Percentiles rank a stretch among this genome's conserved stretches.
These are phyloP conservation scores for Chrysosporium keratinophilum DNA, from an alignment of 2,329 filamentous ascomycete genomes.

Conservation along the genomic window DNA sequence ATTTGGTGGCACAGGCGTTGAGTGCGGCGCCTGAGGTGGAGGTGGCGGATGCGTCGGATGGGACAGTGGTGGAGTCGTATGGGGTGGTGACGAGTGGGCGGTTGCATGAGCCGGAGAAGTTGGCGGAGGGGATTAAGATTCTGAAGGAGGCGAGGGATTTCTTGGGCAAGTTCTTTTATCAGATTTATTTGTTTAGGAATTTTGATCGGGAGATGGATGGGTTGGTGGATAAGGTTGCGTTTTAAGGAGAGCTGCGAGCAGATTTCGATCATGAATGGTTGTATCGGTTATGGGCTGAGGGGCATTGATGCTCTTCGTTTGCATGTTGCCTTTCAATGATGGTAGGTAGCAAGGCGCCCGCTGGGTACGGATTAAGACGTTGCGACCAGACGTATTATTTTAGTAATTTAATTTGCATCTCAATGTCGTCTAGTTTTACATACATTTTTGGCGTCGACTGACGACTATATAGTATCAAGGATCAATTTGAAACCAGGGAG, in stretches of 20 bases:
- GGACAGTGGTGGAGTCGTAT: constrained; percentile 55
- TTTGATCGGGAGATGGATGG: constrained; percentile 66
- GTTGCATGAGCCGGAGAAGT: constrained; percentile 43
- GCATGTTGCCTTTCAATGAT: not conserved
- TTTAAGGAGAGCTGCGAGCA: too few relatives aligned
- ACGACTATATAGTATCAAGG: too few relatives aligned
- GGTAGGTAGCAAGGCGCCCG: not conserved
- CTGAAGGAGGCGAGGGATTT: constrained; percentile 59
- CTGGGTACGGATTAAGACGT: not conserved
- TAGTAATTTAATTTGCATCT: too few relatives aligned
- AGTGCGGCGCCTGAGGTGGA: constrained; percentile 38
- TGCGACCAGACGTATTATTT: too few relatives aligned
- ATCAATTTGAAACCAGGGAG: too few relatives aligned
- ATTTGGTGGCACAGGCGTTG: constrained; percentile 46
- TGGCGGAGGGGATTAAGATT: constrained; percentile 54
- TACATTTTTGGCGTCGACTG: too few relatives aligned
- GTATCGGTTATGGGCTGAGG: too few relatives aligned
- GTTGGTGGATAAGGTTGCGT: constrained; percentile 56
- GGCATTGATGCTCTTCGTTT: too few relatives aligned
- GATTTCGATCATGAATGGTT: too few relatives aligned
- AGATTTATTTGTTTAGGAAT: constrained; percentile 62
- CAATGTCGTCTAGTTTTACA: too few relatives aligned
- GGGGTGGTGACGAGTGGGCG: constrained; percentile 61
- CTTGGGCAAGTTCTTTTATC: constrained; percentile 57
- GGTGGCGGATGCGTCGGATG: constrained; percentile 40